These are phyloP conservation scores for Caryopteris hybrid DNA, from an alignment of 305 asterid genomes.

Conservation along the genomic window DNA sequence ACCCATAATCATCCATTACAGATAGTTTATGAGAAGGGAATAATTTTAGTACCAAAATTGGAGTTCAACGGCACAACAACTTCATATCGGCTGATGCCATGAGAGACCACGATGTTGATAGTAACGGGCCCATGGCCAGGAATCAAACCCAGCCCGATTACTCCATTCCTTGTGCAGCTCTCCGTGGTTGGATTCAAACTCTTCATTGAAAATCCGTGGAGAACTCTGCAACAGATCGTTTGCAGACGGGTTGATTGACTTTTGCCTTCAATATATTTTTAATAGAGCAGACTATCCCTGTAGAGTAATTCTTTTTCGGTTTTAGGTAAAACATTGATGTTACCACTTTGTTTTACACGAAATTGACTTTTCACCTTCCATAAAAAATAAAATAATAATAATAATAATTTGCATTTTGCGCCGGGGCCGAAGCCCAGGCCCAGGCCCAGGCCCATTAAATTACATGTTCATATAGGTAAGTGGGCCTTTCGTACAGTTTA, in stretches of 20 bases:
- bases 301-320: too few species aligned
- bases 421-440: too few species aligned
- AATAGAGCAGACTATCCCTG: too few species aligned
- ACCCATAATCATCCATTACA: neutral
- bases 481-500: too few species aligned
- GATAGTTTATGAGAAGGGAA: neutral
- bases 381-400: too few species aligned
- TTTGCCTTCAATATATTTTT: too few species aligned
- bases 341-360: too few species aligned
- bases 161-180: constrained; percentile 26
- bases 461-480: too few species aligned
- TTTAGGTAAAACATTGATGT: too few species aligned
- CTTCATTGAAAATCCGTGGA: constrained; percentile 25
- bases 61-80: constrained; percentile 49
- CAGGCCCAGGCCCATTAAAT: neutral
- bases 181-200: constrained; percentile 24
- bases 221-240: constrained; percentile 10
- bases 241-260: too few species aligned
- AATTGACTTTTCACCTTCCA: neutral
- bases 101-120: constrained; percentile 44
- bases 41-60: constrained; percentile 46
- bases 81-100: constrained; percentile 36
- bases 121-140: constrained; percentile 21
- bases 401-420: too few species aligned
- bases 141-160: constrained; percentile 23